These are phyloP conservation scores for Auxenochlorella pyrenoidosa DNA, from an alignment of 139 green algal species.

Conservation along the genomic window DNA sequence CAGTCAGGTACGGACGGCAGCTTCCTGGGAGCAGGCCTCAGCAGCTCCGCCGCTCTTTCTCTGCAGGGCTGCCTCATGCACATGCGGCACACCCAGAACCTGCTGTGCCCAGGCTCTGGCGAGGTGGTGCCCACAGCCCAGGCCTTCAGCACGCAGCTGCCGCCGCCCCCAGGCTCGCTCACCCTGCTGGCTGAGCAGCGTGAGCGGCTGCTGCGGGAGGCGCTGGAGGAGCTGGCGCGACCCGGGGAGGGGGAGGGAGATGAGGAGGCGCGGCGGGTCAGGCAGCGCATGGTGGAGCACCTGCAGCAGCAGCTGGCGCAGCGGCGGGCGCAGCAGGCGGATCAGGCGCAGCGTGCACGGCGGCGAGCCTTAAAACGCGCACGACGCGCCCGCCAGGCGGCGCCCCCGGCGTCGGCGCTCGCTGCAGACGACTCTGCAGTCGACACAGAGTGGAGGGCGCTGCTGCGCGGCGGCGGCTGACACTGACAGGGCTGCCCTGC, in stretches of 20 bases:
- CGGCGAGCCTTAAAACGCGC: too few species aligned
- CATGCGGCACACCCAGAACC: constrained; percentile 18
- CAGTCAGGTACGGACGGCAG: neutral
- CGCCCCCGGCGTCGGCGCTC: too few species aligned
- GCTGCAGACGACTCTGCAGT: too few species aligned
- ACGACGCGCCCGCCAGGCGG: too few species aligned
- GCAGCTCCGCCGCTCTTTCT: neutral
- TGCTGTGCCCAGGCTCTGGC: neutral
- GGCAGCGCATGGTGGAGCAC: neutral
- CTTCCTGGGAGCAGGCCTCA: neutral
- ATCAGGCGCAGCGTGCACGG: too few species aligned
- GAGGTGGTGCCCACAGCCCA: neutral
- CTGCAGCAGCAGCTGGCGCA: too few species aligned
- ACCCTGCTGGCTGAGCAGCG: neutral
- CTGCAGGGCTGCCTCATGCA: constrained; percentile 19
- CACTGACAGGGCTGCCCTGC: too few species aligned
- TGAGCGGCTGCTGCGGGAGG: neutral
- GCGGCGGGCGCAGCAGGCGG: too few species aligned
- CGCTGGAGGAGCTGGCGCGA: neutral
- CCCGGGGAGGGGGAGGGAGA: neutral
- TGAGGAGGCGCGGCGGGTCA: neutral
- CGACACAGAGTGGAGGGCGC: too few species aligned
- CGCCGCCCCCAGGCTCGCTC: neutral
- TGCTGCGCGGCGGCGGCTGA: too few species aligned
- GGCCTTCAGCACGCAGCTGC: neutral